These are phyloP conservation scores for Penicillium canariense DNA, from an alignment of 495 filamentous ascomycete species.

Conservation along the genomic window DNA sequence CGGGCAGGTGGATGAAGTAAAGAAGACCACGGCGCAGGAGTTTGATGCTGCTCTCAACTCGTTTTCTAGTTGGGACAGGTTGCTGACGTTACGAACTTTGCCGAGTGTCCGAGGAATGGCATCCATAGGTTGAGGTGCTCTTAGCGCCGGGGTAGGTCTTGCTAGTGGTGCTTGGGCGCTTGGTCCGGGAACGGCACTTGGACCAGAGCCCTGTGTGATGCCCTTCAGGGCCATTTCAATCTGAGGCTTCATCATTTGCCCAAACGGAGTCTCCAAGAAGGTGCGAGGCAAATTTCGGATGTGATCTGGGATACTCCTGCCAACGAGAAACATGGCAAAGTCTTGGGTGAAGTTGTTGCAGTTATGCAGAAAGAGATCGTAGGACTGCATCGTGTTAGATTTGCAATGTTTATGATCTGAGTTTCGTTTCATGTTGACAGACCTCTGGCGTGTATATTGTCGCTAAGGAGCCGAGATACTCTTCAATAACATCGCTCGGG, in stretches of 20 bases:
- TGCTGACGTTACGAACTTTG: conserved; percentile 52
- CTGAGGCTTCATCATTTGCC: conserved; percentile 82
- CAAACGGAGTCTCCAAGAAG: conserved; percentile 86
- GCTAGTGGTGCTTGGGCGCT: conserved; percentile 23
- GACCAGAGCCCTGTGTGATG: conserved; percentile 56
- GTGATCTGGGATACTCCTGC: conserved; percentile 81
- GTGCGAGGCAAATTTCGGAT: conserved; percentile 86
- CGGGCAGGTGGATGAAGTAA: conserved; percentile 82
- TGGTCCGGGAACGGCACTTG: conserved; percentile 19
- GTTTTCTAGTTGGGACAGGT: conserved; percentile 56
- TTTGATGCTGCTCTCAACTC: conserved; percentile 56
- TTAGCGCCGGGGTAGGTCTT: conserved; percentile 16
- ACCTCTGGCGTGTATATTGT: conserved; percentile 81
- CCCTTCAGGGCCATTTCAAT: conserved; percentile 72
- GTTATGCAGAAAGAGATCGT: conserved; percentile 87
- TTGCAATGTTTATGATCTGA: background rate
- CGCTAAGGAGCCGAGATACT: conserved; percentile 83
- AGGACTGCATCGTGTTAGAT: conserved; percentile 54
- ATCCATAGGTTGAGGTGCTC: conserved; percentile 20
- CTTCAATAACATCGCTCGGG: conserved; percentile 78
- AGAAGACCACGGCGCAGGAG: conserved; percentile 83
- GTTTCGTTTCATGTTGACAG: conserved; percentile 8
- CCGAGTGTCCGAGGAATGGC: conserved; percentile 18
- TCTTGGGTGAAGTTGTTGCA: conserved; percentile 99
- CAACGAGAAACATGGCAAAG: conserved; percentile 85